phyloP scores from a whole-genome alignment of 768 basidiomycete species.

The Suillus bovinus region DNA sequence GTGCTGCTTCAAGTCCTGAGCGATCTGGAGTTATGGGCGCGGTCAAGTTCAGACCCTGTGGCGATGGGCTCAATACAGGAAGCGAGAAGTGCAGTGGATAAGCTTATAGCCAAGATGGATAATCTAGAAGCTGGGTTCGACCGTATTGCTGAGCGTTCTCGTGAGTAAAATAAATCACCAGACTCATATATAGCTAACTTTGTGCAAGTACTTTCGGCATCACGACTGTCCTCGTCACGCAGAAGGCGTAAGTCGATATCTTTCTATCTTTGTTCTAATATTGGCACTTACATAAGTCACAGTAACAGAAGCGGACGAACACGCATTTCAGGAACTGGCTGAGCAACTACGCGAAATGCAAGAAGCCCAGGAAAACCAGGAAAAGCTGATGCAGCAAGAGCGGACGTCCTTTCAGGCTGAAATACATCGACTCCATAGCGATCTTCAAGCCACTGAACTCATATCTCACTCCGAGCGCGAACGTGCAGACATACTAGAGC shows the following conservation, averaged over 20 bases:
- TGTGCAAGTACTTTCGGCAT: slow-evolving; percentile 69
- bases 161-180: slow-evolving; percentile 43
- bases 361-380: slow-evolving; percentile 57
- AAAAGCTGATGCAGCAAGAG: slow-evolving; percentile 59
- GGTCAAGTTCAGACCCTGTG: slow-evolving; percentile 42
- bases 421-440: slow-evolving; percentile 50
- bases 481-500: slow-evolving; percentile 57
- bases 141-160: slow-evolving; percentile 78
- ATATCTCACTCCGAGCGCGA: slow-evolving; percentile 46
- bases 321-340: slow-evolving; percentile 69
- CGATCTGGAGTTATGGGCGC: slow-evolving; percentile 62
- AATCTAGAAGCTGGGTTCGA: slow-evolving; percentile 80
- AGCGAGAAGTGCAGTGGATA: slow-evolving; percentile 62
- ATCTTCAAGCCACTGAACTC: slow-evolving; percentile 42
- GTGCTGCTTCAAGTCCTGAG: slow-evolving; percentile 62
- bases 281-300: slow-evolving; percentile 12
- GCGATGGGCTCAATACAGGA: slow-evolving; percentile 60
- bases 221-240: slow-evolving; percentile 65
- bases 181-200: slow-evolving; percentile 9
- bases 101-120: slow-evolving; percentile 77
- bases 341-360: slow-evolving; percentile 64
- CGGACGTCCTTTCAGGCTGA: slow-evolving; percentile 56
- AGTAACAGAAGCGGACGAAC: slow-evolving; percentile 78
- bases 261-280: not conserved
- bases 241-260: slow-evolving; percentile 60